phyloP scores from a whole-genome alignment of 176 grass and related monocot species.

The Avena sativa region DNA sequence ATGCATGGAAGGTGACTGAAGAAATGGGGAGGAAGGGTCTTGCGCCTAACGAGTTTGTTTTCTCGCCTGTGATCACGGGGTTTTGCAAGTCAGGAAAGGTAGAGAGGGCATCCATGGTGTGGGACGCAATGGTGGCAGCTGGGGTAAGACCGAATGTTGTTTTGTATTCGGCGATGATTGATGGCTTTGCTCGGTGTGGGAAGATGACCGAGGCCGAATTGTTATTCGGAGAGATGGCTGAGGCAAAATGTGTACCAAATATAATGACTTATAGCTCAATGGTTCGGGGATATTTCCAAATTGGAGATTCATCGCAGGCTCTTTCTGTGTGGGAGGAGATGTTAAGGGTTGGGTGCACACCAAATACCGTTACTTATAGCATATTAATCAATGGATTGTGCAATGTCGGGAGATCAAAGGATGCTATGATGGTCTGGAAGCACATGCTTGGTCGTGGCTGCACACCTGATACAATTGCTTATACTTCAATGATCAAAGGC shows the following conservation, averaged over 20 bases:
- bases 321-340: conserved; percentile 78
- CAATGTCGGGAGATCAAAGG: conserved; percentile 72
- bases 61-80: conserved; percentile 72
- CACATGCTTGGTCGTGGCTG: conserved; percentile 75
- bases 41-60: conserved; percentile 73
- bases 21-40: conserved; percentile 63
- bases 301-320: conserved; percentile 55
- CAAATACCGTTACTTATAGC: conserved; percentile 76
- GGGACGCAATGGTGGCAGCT: conserved; percentile 61
- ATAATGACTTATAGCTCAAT: conserved; percentile 84
- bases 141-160: conserved; percentile 65
- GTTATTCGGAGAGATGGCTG: conserved; percentile 66
- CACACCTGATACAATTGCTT: conserved; percentile 71
- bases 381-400: conserved; percentile 83
- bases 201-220: conserved; percentile 65
- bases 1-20: conserved; percentile 70
- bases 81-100: conserved; percentile 67
- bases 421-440: conserved; percentile 98
- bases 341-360: conserved; percentile 51
- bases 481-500: conserved; percentile 93
- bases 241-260: conserved; percentile 67
- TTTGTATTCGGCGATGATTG: conserved; percentile 75
- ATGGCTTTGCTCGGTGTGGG: conserved; percentile 64
- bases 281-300: conserved; percentile 70
- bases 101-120: conserved; percentile 59